These are phyloP conservation scores for Pouteria campechiana DNA, from an alignment of 179 eudicot species.

Conservation along the genomic window DNA sequence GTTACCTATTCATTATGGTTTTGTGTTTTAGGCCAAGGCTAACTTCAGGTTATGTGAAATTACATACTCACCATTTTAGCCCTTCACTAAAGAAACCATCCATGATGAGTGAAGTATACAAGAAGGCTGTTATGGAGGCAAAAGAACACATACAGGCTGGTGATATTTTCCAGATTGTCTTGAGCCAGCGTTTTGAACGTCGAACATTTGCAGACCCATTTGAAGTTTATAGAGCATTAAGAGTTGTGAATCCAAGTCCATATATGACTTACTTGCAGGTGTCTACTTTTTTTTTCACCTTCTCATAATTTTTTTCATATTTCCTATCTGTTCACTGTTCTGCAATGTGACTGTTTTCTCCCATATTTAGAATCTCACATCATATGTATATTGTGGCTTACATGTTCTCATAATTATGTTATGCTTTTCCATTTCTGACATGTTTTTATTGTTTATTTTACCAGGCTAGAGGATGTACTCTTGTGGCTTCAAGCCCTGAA, in stretches of 20 bases:
- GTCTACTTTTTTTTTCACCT: conserved; percentile 7
- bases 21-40: conserved; percentile 61
- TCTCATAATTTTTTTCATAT: background rate
- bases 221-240: conserved; percentile 89
- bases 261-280: conserved; percentile 92
- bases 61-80: conserved; percentile 61
- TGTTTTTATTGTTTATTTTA: too few relatives aligned
- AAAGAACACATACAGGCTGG: conserved; percentile 96
- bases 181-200: conserved; percentile 92
- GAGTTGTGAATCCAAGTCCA: conserved; percentile 97
- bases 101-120: conserved; percentile 70
- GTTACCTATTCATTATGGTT: background rate
- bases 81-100: conserved; percentile 51
- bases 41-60: conserved; percentile 67
- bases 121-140: conserved; percentile 73
- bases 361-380: too few relatives aligned
- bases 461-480: conserved; percentile 90
- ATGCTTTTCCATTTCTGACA: too few relatives aligned
- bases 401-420: too few relatives aligned
- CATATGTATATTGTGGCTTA: too few relatives aligned
- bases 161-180: conserved; percentile 91
- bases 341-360: too few relatives aligned
- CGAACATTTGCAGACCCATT: conserved; percentile 96
- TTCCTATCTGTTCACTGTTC: background rate
- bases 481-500: conserved; percentile 99